Evolutionary conservation across 768 basidiomycete genomes (phyloP), one percentile per base, ranked within the genome.

Genomic region (Trametes cubensis): DNA sequence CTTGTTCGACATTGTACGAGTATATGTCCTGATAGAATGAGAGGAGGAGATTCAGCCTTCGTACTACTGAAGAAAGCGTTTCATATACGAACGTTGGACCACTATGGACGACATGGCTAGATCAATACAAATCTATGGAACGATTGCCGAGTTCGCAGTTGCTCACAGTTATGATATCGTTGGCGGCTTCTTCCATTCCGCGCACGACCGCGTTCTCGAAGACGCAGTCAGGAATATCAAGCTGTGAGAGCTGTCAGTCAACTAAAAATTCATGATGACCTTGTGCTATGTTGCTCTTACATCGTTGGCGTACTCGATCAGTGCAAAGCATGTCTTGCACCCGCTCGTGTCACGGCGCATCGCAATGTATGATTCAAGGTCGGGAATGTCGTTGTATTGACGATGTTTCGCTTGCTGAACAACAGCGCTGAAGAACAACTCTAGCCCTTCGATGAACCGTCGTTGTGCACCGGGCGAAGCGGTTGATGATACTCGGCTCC

Each of bases 1-100:
- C 84, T 70, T 92, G 91, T 71, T 94, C 91, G 66, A 88, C 85
- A 74, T 92, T 90, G 78, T 86, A 93, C 21, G 91, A 92, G 75
- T 90, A 92, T 69, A 93, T 84, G 74, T 93, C 90, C 90, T 91
- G 67, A 45, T 58, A 67, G 54, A 65, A 59, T 66, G 66, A 67
- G 67, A 46, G 68, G 58, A 66, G 58, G 66, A 4, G 60, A n/a
- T 40, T 65, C 46, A 63, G 58, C 55, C 49, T 30, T 30, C 28
- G 20, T 67, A 59, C 34, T 68, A 65, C 57, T 49, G 58, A 57
- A 42, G 53, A 18, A n/a, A n/a, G 25, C 25, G 45, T n/a, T 46
- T 53, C 68, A 67, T 66, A 58, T 49, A 79, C 87, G 75, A 78
- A 91, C 91, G 69, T 93, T 93, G 20, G 90, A 91, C 90, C 89